Conservation (phyloP, 306 rosid species). For the Gastrolobium bilobum region DNA sequence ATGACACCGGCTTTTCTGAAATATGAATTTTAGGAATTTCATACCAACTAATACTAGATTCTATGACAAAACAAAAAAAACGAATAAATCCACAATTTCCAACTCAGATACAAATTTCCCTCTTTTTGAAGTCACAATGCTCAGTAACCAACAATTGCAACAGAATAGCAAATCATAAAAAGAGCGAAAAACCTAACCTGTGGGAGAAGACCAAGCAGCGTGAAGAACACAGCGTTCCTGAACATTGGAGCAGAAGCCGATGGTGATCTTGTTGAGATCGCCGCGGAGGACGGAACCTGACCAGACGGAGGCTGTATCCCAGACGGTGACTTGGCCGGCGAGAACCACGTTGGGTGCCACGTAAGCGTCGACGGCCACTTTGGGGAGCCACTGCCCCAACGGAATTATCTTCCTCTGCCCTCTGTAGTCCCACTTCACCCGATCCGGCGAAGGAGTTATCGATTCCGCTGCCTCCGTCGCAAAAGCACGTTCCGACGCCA, state of each 20-base stretch:
- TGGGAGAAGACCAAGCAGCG: constrained; percentile 98
- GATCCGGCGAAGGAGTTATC: constrained; percentile 74
- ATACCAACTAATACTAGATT: background rate
- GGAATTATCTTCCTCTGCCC: constrained; percentile 96
- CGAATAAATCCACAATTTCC: constrained; percentile 4
- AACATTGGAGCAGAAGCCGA: constrained; percentile 93
- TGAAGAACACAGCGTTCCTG: constrained; percentile 96
- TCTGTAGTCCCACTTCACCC: constrained; percentile 97
- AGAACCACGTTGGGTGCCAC: constrained; percentile 98
- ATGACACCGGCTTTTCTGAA: background rate
- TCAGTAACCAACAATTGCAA: constrained; percentile 17
- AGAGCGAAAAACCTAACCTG: constrained; percentile 61
- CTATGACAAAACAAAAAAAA: background rate
- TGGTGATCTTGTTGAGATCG: constrained; percentile 92
- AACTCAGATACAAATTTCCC: constrained; percentile 5
- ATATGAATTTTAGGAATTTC: constrained; percentile 6
- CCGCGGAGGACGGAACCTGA: constrained; percentile 94
- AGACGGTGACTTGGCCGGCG: constrained; percentile 93
- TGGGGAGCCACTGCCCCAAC: constrained; percentile 94
- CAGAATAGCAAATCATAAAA: background rate
- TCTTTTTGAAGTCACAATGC: background rate
- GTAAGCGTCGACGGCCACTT: constrained; percentile 94
- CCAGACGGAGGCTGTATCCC: constrained; percentile 97
- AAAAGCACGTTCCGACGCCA: constrained; percentile 56
- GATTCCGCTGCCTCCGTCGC: constrained; percentile 67